phyloP scores from a whole-genome alignment of 2,329 filamentous ascomycete species.

The Ceratocystis alfenasii region DNA sequence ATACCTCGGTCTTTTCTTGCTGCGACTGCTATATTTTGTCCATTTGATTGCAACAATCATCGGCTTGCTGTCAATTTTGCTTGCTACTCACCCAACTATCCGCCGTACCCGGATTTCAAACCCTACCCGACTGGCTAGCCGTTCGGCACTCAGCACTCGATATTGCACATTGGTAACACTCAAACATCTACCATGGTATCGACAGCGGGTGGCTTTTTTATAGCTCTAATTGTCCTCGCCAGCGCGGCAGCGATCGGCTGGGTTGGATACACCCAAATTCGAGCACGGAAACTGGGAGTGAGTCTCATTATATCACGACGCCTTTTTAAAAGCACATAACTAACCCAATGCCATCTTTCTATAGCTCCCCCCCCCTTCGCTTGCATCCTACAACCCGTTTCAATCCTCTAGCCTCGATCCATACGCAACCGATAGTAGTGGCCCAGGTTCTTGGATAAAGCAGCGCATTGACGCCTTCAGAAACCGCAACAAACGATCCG shows the following conservation, averaged over 20 bases:
- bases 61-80: neutral
- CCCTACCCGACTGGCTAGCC: neutral
- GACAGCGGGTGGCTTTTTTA: constrained; percentile 50
- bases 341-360: neutral
- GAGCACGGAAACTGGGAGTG: constrained; percentile 60
- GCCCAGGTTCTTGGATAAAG: constrained; percentile 61
- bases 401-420: constrained; percentile 37
- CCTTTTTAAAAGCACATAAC: neutral
- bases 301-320: constrained; percentile 26
- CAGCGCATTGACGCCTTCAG: constrained; percentile 52
- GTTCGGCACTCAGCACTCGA: neutral
- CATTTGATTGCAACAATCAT: neutral
- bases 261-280: constrained; percentile 59
- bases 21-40: neutral
- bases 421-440: constrained; percentile 36
- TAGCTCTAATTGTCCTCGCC: constrained; percentile 55
- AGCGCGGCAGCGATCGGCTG: constrained; percentile 48
- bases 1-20: neutral
- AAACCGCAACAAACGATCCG: constrained; percentile 53
- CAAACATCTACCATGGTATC: constrained; percentile 19
- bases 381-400: constrained; percentile 63
- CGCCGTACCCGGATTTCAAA: neutral
- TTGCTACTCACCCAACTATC: neutral
- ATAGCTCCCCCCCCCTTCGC: constrained; percentile 56
- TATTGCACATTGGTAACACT: neutral